Conservation (phyloP, 108 stramenopile genomes). For the Conticribra guillardii region DNA sequence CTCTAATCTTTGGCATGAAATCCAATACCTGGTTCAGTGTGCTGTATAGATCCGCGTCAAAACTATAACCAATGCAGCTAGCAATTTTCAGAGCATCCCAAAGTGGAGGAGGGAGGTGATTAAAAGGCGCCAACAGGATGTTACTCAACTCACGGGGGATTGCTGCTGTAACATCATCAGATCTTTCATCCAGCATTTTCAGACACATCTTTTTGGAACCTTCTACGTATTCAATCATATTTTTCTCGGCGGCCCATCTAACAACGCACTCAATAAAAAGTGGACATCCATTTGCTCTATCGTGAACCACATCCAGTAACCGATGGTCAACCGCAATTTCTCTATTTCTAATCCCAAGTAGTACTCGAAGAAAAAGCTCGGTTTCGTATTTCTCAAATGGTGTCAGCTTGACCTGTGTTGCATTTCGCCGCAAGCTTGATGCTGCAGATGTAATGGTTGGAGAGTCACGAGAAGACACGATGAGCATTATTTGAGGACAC, state of each 20-base stretch:
- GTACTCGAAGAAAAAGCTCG: slow-evolving; percentile 34
- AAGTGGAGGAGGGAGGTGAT: slow-evolving; percentile 48
- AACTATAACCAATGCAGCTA: slow-evolving; percentile 57
- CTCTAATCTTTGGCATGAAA: slow-evolving; percentile 47
- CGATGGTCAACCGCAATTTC: slow-evolving; percentile 38
- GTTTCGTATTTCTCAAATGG: slow-evolving; percentile 56
- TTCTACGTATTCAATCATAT: slow-evolving; percentile 46
- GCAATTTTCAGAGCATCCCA: slow-evolving; percentile 61
- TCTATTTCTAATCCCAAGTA: slow-evolving; percentile 30
- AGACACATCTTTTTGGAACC: slow-evolving; percentile 48
- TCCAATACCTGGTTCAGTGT: slow-evolving; percentile 34
- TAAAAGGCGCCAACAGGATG: slow-evolving; percentile 50
- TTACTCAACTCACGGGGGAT: slow-evolving; percentile 55
- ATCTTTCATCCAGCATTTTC: slow-evolving; percentile 43
- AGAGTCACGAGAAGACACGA: slow-evolving; percentile 48
- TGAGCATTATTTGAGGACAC: slow-evolving; percentile 48
- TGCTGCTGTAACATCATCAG: slow-evolving; percentile 48
- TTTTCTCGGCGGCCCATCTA: slow-evolving; percentile 51
- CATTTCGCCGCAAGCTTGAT: slow-evolving; percentile 32
- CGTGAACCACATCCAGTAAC: slow-evolving; percentile 49
- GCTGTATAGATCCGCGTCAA: slow-evolving; percentile 51
- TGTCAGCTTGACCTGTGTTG: slow-evolving; percentile 44
- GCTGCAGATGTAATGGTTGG: slow-evolving; percentile 50
- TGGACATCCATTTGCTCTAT: slow-evolving; percentile 54
- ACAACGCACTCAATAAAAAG: slow-evolving; percentile 53